Evolutionary conservation across 805 yeast species (phyloP).

Genomic region (Metschnikowia koreensis): DNA sequence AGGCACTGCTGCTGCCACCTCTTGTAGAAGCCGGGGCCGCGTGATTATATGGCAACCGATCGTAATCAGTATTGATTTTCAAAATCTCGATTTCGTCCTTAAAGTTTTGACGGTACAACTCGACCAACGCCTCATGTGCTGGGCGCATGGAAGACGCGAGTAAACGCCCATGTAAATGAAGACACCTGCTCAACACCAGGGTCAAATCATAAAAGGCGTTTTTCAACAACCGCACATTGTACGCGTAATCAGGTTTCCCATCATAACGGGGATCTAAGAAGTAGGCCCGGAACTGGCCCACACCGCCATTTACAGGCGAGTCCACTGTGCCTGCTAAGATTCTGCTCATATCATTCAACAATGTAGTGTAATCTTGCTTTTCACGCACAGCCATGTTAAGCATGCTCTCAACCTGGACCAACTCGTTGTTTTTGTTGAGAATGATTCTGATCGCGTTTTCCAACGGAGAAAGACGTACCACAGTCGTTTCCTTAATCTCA

Average conservation of each 20-base stretch:
- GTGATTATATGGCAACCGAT: constrained; percentile 26
- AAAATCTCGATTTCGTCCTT: constrained; percentile 54
- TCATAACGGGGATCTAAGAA: constrained; percentile 42
- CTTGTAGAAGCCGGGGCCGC: constrained; percentile 9
- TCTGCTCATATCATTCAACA: constrained; percentile 65
- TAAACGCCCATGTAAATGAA: constrained; percentile 65
- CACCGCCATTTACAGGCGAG: constrained; percentile 92
- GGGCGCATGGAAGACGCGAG: constrained; percentile 54
- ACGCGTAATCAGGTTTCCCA: constrained; percentile 31
- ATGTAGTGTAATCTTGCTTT: constrained; percentile 45
- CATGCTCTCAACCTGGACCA: constrained; percentile 64
- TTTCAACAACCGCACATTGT: constrained; percentile 36
- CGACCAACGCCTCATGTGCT: constrained; percentile 66
- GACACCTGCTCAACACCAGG: constrained; percentile 59
- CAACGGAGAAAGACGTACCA: constrained; percentile 70
- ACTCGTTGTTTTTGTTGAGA: constrained; percentile 65
- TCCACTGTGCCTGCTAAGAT: constrained; percentile 82
- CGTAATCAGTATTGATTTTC: constrained; percentile 36
- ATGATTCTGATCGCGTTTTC: constrained; percentile 76
- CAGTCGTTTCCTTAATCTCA: constrained; percentile 53
- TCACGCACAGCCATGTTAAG: constrained; percentile 53
- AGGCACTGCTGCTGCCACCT: constrained; percentile 3
- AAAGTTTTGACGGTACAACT: constrained; percentile 66
- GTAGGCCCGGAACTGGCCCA: constrained; percentile 75
- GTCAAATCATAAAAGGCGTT: constrained; percentile 68